Evolutionary conservation across 106 monocot genomes (phyloP).

Genomic region (Dioscorea zingiberensis): DNA sequence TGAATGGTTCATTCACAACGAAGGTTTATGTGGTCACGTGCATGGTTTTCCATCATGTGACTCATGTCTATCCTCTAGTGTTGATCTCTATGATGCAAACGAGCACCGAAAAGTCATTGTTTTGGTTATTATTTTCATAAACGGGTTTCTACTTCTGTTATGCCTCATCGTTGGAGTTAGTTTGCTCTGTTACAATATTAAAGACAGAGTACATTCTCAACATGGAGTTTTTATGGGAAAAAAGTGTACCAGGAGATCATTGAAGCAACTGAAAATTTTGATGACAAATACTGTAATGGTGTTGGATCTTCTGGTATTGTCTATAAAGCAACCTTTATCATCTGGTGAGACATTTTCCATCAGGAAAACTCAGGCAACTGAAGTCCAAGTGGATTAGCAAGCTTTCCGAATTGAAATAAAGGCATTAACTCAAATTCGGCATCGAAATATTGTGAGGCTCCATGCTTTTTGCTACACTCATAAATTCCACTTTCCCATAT

Average conservation of each 20-base stretch:
- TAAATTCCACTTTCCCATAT: conserved; percentile 5
- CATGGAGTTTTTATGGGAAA: conserved; percentile 14
- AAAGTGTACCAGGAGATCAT: conserved; percentile 10
- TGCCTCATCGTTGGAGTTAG: neutral
- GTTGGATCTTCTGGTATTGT: conserved; percentile 15
- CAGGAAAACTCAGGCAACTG: conserved; percentile 7
- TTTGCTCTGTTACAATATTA: neutral
- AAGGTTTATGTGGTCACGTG: conserved; percentile 20
- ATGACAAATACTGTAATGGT: conserved; percentile 23
- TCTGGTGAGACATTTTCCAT: conserved; percentile 7
- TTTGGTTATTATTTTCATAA: neutral
- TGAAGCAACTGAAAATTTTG: conserved; percentile 17
- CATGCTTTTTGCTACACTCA: conserved; percentile 13
- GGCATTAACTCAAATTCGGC: conserved; percentile 7
- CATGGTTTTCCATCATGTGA: conserved; percentile 13
- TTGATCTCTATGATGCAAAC: neutral
- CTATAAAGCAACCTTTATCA: conserved; percentile 9
- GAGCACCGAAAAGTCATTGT: neutral
- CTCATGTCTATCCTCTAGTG: neutral
- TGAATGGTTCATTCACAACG: conserved; percentile 17
- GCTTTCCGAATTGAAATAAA: conserved; percentile 15
- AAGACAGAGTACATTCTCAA: too few species aligned
- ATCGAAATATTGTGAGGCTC: conserved; percentile 19
- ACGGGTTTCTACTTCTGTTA: neutral
- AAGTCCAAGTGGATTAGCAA: conserved; percentile 8